Evolutionary conservation across 352 stramenopile species (phyloP).

Genomic region (Phytophthora pseudosyringae): DNA sequence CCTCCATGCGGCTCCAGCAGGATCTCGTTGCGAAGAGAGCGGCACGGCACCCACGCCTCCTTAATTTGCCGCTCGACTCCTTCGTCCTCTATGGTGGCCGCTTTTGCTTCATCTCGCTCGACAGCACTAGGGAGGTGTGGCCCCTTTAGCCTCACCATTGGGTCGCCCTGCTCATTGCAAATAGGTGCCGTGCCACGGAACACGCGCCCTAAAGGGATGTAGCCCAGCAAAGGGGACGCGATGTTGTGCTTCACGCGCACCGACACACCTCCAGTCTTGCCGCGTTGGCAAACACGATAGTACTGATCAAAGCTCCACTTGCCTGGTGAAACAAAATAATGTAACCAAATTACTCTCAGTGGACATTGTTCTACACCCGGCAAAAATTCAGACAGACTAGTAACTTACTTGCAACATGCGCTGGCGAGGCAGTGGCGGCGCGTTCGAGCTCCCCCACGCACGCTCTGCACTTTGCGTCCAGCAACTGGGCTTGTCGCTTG

Average conservation of each 20-base stretch:
- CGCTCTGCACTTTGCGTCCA: slow-evolving; percentile 67
- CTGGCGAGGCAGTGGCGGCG: slow-evolving; percentile 29
- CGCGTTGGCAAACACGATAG: slow-evolving; percentile 75
- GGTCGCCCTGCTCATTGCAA: slow-evolving; percentile 77
- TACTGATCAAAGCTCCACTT: slow-evolving; percentile 72
- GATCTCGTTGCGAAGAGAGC: slow-evolving; percentile 79
- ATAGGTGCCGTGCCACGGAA: slow-evolving; percentile 63
- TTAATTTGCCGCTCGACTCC: slow-evolving; percentile 32
- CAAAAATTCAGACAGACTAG: not conserved
- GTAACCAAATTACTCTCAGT: not conserved
- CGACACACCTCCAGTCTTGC: slow-evolving; percentile 67
- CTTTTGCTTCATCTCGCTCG: slow-evolving; percentile 25
- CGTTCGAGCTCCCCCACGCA: slow-evolving; percentile 64
- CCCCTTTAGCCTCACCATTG: slow-evolving; percentile 72
- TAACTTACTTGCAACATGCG: slow-evolving; percentile 37
- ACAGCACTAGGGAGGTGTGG: slow-evolving; percentile 44
- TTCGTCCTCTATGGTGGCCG: slow-evolving; percentile 17
- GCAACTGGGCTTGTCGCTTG: slow-evolving; percentile 70
- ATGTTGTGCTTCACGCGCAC: slow-evolving; percentile 77
- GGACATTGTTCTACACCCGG: not conserved
- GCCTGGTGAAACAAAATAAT: slow-evolving; percentile 18
- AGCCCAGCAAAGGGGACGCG: slow-evolving; percentile 65
- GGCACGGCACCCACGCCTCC: slow-evolving; percentile 68
- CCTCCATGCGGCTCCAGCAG: slow-evolving; percentile 64
- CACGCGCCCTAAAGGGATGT: slow-evolving; percentile 67